Evolutionary conservation across 2,329 filamentous ascomycete species (phyloP).

Genomic region (Penicillium sclerotiorum): DNA sequence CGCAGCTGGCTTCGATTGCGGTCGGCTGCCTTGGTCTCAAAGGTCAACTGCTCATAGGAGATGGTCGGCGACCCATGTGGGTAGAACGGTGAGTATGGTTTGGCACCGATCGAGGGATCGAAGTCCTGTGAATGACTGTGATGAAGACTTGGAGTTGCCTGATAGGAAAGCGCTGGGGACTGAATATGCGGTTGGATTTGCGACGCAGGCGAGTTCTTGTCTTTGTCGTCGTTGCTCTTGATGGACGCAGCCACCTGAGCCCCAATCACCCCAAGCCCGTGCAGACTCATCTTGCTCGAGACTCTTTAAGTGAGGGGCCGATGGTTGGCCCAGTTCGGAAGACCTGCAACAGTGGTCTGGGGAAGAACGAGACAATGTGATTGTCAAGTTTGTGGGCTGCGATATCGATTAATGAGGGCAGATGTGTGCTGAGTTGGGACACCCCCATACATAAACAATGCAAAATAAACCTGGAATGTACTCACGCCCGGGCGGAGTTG

Average conservation of each 20-base stretch:
- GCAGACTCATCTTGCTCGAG: constrained; percentile 24
- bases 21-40: constrained; percentile 24
- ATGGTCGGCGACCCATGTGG: constrained; percentile 39
- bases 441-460: constrained; percentile 29
- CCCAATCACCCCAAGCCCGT: constrained; percentile 29
- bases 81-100: constrained; percentile 49
- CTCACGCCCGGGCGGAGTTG: constrained; percentile 17
- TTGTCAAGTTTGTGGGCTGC: constrained; percentile 1
- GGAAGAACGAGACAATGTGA: neutral
- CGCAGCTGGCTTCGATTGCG: constrained; percentile 21
- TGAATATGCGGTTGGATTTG: constrained; percentile 12
- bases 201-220: constrained; percentile 16
- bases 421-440: constrained; percentile 20
- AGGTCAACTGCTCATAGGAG: constrained; percentile 30
- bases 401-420: constrained; percentile 10
- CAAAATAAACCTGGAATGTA: constrained; percentile 28
- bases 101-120: constrained; percentile 43
- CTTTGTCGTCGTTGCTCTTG: constrained; percentile 26
- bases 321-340: constrained; percentile 6
- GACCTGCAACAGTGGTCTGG: constrained; percentile 15
- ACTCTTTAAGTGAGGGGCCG: neutral
- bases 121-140: constrained; percentile 30
- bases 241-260: constrained; percentile 28
- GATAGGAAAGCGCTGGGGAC: constrained; percentile 17
- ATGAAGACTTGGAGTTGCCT: constrained; percentile 21